Evolutionary conservation across 2,329 filamentous ascomycete genomes (phyloP).

Genomic region (Colletotrichum coccodes): DNA sequence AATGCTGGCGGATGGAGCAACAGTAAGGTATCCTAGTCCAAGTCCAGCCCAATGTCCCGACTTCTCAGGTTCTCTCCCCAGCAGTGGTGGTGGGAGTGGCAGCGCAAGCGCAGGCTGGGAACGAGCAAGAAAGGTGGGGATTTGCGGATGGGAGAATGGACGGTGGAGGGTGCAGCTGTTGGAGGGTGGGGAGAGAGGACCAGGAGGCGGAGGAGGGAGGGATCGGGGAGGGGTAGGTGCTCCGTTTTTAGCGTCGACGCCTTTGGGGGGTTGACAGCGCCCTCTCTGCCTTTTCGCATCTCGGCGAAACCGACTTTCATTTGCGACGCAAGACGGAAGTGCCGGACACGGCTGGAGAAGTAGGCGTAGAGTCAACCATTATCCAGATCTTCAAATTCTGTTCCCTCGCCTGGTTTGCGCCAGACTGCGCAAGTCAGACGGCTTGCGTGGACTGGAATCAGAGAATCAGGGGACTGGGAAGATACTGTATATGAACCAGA

Average conservation of each 20-base stretch:
- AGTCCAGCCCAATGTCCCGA: slow-evolving; percentile 1
- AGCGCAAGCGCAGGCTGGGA: not conserved
- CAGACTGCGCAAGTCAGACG: not conserved
- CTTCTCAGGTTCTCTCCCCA: not conserved
- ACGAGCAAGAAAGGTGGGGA: not conserved
- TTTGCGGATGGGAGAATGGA: not conserved
- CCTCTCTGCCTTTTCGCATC: not conserved
- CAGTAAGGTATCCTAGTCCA: not conserved
- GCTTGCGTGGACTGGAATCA: not conserved
- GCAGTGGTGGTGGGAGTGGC: not conserved
- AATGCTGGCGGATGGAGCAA: slow-evolving; percentile 11
- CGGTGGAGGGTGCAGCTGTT: not conserved
- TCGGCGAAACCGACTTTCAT: not conserved
- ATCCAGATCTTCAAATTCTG: not conserved
- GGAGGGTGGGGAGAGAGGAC: not conserved
- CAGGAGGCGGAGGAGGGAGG: not conserved
- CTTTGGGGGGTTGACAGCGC: not conserved
- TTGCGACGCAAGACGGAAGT: no score
- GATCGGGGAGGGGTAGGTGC: slow-evolving; percentile 23
- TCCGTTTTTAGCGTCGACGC: slow-evolving; percentile 7
- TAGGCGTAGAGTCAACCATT: not conserved
- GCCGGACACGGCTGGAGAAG: not conserved
- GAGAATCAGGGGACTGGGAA: not conserved
- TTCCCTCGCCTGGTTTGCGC: not conserved
- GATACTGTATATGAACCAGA: not conserved